Evolutionary conservation across 768 basidiomycete species (phyloP), one percentile per base, ranked within the genome.

Genomic region (Boletus rufocinnamomeus): DNA sequence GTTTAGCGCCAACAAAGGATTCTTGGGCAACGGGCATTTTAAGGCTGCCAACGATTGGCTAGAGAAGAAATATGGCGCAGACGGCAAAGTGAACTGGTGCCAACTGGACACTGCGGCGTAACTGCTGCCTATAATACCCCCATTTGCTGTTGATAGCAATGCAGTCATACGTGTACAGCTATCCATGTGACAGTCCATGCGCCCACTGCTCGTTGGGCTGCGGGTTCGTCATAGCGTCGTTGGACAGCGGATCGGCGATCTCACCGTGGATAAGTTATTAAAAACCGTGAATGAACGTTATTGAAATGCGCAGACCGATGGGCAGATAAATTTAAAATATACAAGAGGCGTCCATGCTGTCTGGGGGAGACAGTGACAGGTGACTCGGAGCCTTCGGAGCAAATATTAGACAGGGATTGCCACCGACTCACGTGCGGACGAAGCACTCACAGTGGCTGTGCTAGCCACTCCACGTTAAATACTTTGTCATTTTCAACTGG

Each of bases 21-120:
- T 95, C 77, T 72, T 92, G 61, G 93, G 92, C 50, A 95, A 95
- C 71, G 85, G 84, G 50, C 95, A 97, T 75, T 98, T 98, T 77
- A 84, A 80, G 67, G 77, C 82, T 58, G 91, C 93, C 44, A 96
- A 97, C 69, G 82, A 87, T 54, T 98, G 95, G 95, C 76, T 98
- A 27, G 83, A 84, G 69, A 68, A 80, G 57, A 85, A 84, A 65
- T 95, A 97, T 67, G 95, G 94, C 7, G 64, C 77, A 27, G 85
- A 84, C 41, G 85, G 82, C 50, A 78, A 72, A 58, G 87, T 93
- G n/a, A 80, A 91, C 66, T 93, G 91, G 91, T 86, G 86, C 67
- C 76, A 73, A 49, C 74, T 82, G 49, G 75, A 72, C 48, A 21
- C 52, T 40, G 61, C 56, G 66, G 62, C 63, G 60, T 63, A 52